Percentiles rank a stretch among this genome's conserved stretches.
Evolutionary conservation across 2,329 filamentous ascomycete genomes (phyloP).

Genomic region (Hyphodiscus sp.): DNA sequence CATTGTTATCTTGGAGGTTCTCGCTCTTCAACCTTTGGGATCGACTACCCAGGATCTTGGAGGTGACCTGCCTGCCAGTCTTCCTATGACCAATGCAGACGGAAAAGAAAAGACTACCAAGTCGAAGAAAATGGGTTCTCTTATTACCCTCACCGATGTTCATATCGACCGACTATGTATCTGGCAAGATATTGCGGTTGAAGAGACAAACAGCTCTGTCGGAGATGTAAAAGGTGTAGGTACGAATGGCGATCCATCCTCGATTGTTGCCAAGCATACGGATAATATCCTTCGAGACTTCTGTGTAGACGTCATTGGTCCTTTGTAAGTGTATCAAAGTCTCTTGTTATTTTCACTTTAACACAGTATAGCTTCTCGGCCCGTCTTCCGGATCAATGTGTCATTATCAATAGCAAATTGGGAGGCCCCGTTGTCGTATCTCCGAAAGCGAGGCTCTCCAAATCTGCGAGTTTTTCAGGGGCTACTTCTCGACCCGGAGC

Average conservation of each 20-base stretch:
- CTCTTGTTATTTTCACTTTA: constrained; percentile 23
- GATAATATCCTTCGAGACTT: constrained; percentile 66
- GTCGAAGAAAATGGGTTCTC: constrained; percentile 44
- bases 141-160: constrained; percentile 61
- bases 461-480: constrained; percentile 35
- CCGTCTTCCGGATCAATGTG: constrained; percentile 65
- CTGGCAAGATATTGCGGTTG: constrained; percentile 69
- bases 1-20: constrained; percentile 70
- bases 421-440: constrained; percentile 62
- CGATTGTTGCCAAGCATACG: constrained; percentile 16
- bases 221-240: constrained; percentile 34
- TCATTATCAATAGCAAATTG: constrained; percentile 66
- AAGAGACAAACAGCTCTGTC: constrained; percentile 39
- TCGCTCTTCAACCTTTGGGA: constrained; percentile 58
- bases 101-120: constrained; percentile 20
- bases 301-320: constrained; percentile 72
- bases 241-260: constrained; percentile 4
- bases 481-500: constrained; percentile 45
- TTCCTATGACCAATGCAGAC: constrained; percentile 22
- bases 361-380: constrained; percentile 57
- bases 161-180: constrained; percentile 75
- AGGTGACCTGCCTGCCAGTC: constrained; percentile 19
- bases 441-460: constrained; percentile 44
- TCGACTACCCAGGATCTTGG: constrained; percentile 31
- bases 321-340: constrained; percentile 51